These are phyloP conservation scores for Sphaerostilbella broomeana DNA, from an alignment of 2,329 filamentous ascomycete species.

Conservation along the genomic window DNA sequence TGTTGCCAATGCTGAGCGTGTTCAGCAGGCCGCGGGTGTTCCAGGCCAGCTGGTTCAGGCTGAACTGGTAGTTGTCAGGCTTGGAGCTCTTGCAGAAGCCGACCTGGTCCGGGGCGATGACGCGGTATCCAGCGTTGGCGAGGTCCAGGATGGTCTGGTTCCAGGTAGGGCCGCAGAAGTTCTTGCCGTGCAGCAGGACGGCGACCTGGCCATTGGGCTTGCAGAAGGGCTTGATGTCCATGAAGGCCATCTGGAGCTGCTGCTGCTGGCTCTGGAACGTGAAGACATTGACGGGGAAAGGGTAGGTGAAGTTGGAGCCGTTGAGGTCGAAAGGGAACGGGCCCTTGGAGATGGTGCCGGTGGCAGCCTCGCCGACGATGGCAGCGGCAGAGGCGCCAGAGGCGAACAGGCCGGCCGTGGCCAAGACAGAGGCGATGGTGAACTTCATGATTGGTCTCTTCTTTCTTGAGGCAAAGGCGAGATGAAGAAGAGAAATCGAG, in stretches of 20 bases:
- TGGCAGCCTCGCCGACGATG: constrained; percentile 20
- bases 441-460: too few species aligned
- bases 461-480: constrained; percentile 2
- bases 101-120: constrained; percentile 48
- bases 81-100: constrained; percentile 54
- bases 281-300: constrained; percentile 43
- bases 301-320: constrained; percentile 47
- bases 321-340: constrained; percentile 37
- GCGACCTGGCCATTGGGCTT: constrained; percentile 34
- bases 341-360: constrained; percentile 28
- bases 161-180: constrained; percentile 51
- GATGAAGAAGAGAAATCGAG: too few species aligned
- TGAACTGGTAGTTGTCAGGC: constrained; percentile 45
- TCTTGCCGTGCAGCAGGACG: constrained; percentile 48
- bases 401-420: constrained; percentile 15
- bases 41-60: constrained; percentile 42
- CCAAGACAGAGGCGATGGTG: constrained; percentile 16
- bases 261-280: constrained; percentile 41
- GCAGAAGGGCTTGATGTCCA: constrained; percentile 39
- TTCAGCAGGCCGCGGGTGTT: constrained; percentile 45
- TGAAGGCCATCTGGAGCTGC: constrained; percentile 49
- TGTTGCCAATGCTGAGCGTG: constrained; percentile 35
- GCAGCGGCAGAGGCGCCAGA: constrained; percentile 17
- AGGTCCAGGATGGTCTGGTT: constrained; percentile 39
- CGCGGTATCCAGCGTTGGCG: constrained; percentile 39